Conservation (phyloP, 2,329 filamentous ascomycete species). For the Paecilomyces variotii region DNA sequence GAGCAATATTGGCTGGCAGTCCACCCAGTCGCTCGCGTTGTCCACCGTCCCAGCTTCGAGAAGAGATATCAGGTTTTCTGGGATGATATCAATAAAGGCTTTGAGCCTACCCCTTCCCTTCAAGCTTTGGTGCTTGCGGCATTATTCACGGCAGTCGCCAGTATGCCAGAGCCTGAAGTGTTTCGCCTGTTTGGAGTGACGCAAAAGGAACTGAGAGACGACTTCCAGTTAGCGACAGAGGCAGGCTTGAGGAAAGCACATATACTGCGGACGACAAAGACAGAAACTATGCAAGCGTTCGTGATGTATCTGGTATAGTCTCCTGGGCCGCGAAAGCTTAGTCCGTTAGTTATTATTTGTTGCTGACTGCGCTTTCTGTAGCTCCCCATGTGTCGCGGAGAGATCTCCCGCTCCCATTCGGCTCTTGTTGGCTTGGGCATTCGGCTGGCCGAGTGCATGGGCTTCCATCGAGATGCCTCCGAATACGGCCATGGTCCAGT, state of each 20-base stretch:
- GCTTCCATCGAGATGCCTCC: conserved; percentile 62
- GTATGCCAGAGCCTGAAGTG: conserved; percentile 51
- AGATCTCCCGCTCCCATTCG: conserved; percentile 66
- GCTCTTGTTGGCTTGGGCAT: conserved; percentile 65
- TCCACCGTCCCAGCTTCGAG: conserved; percentile 62
- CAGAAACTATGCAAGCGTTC: conserved; percentile 70
- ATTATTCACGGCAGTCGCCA: conserved; percentile 61
- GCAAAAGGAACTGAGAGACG: conserved; percentile 52
- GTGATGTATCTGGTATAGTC: conserved; percentile 61
- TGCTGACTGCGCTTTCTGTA: conserved; percentile 19
- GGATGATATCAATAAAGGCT: conserved; percentile 50
- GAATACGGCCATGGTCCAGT: conserved; percentile 58
- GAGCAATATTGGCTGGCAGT: conserved; percentile 61
- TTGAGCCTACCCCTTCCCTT: conserved; percentile 55
- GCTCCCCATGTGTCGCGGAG: conserved; percentile 63
- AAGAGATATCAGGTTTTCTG: conserved; percentile 58
- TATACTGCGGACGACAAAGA: conserved; percentile 61
- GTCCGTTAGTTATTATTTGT: background rate
- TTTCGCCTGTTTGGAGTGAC: conserved; percentile 47
- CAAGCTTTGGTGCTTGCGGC: conserved; percentile 63
- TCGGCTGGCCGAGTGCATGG: conserved; percentile 69
- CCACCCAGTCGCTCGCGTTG: conserved; percentile 58
- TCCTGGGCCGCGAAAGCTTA: background rate
- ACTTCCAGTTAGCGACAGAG: conserved; percentile 60
- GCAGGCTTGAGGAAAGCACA: conserved; percentile 60